Conservation (phyloP, 2,329 filamentous ascomycete genomes). For the Colletotrichum incanum region DNA sequence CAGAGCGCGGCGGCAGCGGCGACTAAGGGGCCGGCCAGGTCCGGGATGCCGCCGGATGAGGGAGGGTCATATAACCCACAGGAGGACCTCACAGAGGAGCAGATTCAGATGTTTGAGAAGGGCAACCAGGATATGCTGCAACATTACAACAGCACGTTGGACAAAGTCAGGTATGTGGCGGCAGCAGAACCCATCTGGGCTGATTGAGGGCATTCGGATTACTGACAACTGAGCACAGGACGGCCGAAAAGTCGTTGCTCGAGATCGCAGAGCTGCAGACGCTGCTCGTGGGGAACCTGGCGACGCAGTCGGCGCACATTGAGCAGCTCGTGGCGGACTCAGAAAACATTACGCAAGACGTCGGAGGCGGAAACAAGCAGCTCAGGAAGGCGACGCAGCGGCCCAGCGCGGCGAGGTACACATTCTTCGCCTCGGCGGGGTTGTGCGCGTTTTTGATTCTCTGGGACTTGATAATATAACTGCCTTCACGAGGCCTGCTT, state of each 20-base stretch:
- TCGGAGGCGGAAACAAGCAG: conserved; percentile 91
- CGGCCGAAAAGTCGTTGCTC: conserved; percentile 89
- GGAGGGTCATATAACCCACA: conserved; percentile 43
- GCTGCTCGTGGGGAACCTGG: conserved; percentile 87
- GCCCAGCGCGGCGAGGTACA: conserved; percentile 80
- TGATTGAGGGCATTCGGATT: neutral
- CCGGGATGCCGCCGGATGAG: conserved; percentile 47
- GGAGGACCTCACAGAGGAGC: conserved; percentile 82
- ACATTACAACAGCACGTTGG: conserved; percentile 93
- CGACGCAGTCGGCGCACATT: conserved; percentile 89
- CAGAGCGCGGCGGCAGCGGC: conserved; percentile 43
- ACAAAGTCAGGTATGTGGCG: conserved; percentile 87
- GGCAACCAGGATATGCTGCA: conserved; percentile 94
- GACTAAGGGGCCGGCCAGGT: conserved; percentile 43
- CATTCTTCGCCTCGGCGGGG: conserved; percentile 85
- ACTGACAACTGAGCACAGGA: conserved; percentile 65
- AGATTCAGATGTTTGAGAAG: conserved; percentile 92
- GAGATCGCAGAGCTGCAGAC: conserved; percentile 96
- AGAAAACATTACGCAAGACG: conserved; percentile 85
- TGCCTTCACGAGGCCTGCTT: neutral
- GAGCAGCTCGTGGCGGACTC: conserved; percentile 91
- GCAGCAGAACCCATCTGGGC: neutral
- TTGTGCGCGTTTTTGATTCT: conserved; percentile 82
- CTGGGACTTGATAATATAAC: conserved; percentile 80
- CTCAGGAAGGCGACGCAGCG: conserved; percentile 85